These are phyloP conservation scores for Kodamaea restingae DNA, from an alignment of 805 yeast species.

Conservation along the genomic window DNA sequence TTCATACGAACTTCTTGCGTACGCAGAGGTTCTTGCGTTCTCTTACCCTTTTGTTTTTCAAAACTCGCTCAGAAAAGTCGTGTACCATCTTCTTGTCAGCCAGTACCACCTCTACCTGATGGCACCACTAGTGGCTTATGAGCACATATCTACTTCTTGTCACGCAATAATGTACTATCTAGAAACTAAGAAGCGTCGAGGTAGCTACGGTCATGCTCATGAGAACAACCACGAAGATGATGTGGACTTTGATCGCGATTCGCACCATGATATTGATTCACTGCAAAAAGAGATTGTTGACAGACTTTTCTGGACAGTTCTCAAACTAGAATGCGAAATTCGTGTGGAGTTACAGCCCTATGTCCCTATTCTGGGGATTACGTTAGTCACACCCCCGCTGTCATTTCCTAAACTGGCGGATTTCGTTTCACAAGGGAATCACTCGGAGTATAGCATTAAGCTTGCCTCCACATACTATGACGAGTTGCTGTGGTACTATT, in stretches of 20 bases:
- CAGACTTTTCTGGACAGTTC: slow-evolving; percentile 34
- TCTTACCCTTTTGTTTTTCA: slow-evolving; percentile 19
- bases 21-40: slow-evolving; percentile 18
- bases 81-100: slow-evolving; percentile 21
- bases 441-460: slow-evolving; percentile 20
- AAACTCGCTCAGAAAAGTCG: slow-evolving; percentile 16
- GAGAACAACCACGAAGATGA: too few relatives aligned
- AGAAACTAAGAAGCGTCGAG: slow-evolving; percentile 14
- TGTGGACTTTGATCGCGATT: neutral
- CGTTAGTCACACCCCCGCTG: slow-evolving; percentile 27
- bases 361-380: slow-evolving; percentile 31
- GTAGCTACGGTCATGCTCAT: neutral
- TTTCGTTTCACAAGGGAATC: slow-evolving; percentile 14
- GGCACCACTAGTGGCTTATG: slow-evolving; percentile 26
- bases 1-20: slow-evolving; percentile 20
- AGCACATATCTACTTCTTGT: slow-evolving; percentile 22
- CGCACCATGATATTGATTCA: neutral
- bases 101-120: slow-evolving; percentile 26
- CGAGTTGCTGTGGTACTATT: slow-evolving; percentile 36
- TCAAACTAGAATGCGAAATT: slow-evolving; percentile 36
- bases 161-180: slow-evolving; percentile 29
- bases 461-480: slow-evolving; percentile 22
- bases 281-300: slow-evolving; percentile 19
- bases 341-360: slow-evolving; percentile 32
- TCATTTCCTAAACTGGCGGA: slow-evolving; percentile 31